Evolutionary conservation across 1,284 basidiomycete species (phyloP), one percentile per base, ranked within the genome.

Genomic region (Naganishia liquefaciens): DNA sequence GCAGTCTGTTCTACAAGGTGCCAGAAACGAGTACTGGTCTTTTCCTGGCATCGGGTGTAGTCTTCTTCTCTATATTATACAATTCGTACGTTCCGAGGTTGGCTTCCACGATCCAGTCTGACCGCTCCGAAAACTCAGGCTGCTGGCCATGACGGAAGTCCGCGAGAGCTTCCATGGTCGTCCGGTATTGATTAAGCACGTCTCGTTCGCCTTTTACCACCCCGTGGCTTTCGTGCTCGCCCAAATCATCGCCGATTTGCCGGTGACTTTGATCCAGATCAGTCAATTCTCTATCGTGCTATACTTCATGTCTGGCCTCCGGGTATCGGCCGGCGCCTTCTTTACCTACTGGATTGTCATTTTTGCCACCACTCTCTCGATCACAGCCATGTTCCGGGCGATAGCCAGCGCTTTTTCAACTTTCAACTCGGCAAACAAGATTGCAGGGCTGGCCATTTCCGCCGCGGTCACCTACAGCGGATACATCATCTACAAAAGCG

Each of bases 21-120:
- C 88, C 89, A 2, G 71, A 82, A 17, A 87, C 88, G 0, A 85
- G 91, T 9, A 83, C 84, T 42, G 91, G 91, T 42, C 89, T 88
- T 0, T 95, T 95, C 79, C 91, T 91, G 21, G 85, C 91, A 68
- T 92, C 91, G 30, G 86, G 90, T 77, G 85, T 91, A 44, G 85
- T 94, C 62, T 93, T 93, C 77, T 76, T 83, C 55, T 86, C 86
- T 53, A 79, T 93, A 65, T 78, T 93, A 33, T 88, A 88, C 28
- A 88, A 86, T 62, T 30, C 10, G 37, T 53, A 19, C n/a, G 21
- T 28, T n/a, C 10, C 46, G 46, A 50, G 5, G 70, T 62, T 23
- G 72, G 68, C 86, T 89, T 75, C 87, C 82, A 10, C 73, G 90
- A 63, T 88, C 91, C 69, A 64, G 90, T 90, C 15, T 89, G 90